Base-by-base conservation (phyloP, 495 filamentous ascomycete species). In the Neurospora pannonica region DNA sequence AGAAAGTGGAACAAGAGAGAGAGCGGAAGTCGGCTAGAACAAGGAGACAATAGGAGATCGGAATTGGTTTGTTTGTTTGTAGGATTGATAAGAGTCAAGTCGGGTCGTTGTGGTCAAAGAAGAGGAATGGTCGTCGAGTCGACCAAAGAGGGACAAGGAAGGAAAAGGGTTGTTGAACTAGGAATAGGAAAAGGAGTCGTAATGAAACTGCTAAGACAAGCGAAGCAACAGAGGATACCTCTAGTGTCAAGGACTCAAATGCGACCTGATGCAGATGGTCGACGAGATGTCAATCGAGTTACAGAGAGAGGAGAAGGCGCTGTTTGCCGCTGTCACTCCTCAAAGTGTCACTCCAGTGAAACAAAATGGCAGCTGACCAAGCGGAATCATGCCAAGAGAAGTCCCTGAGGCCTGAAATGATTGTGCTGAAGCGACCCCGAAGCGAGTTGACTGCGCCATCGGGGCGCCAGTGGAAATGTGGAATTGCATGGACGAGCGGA, bases 121-220 rank as follows among this genome's bases (percentile, higher is more conserved):
- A 31, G 28, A n/a, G 43, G n/a, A 13, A 54, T 15, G 46, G 54
- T 0, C 15, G 54, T 34, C 15, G 54, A 62, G 54, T 62, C 28
- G 54, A 19, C 15, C 28, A 34, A 34, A 1, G 54, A 62, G 11
- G 11, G 48, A 67, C 6, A 67, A 62, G 48, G 40, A 42, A 46
- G 42, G 54, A 17, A 67, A 67, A 19, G 15, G n/a, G 21, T 60
- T 13, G 42, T 21, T 28, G 54, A 19, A 19, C 28, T 34, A 62
- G 28, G 54, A 73, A 39, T 0, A 36, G 2, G 31, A 72, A 70
- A 75, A 42, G 39, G 37, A 75, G 37, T 39, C 31, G 72, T 46
- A 48, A 60, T 75, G 28, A 74, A 43, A 62, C 43, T 60, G 71
- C 62, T 69, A 38, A 43, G 38, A 74, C 71, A 75, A 54, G 71